Evolutionary conservation across 2,329 filamentous ascomycete genomes (phyloP).

Genomic region (Phialophora expanda): DNA sequence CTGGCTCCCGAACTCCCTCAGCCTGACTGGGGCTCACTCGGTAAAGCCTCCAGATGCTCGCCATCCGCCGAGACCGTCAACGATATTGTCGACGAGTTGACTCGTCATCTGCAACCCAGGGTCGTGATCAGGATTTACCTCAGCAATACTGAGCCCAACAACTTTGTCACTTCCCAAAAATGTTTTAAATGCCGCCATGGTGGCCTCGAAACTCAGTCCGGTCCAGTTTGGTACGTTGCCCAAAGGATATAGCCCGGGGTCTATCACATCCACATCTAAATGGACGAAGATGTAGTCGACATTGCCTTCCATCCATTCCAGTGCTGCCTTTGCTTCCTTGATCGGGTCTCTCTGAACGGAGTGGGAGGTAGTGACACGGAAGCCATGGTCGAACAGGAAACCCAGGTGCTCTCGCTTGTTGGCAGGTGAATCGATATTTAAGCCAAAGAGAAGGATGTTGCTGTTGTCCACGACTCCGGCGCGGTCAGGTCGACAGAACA

Average conservation of each 20-base stretch:
- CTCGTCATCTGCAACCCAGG: constrained; percentile 24
- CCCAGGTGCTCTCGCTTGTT: constrained; percentile 31
- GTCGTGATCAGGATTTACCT: constrained; percentile 32
- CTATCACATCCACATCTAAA: constrained; percentile 42
- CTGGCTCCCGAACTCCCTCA: neutral
- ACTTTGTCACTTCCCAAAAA: constrained; percentile 38
- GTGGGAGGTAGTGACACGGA: constrained; percentile 36
- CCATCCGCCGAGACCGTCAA: constrained; percentile 8
- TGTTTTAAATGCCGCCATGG: constrained; percentile 37
- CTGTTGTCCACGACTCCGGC: constrained; percentile 15
- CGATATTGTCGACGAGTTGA: constrained; percentile 18
- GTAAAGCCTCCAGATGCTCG: neutral
- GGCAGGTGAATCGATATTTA: constrained; percentile 17
- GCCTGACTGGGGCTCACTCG: no score
- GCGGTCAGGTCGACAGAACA: constrained; percentile 16
- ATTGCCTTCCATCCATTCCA: constrained; percentile 37
- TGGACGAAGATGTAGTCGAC: constrained; percentile 40
- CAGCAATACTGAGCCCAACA: constrained; percentile 30
- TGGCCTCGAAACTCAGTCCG: constrained; percentile 37
- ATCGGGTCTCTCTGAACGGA: constrained; percentile 30
- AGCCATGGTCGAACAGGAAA: constrained; percentile 40
- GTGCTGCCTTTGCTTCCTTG: constrained; percentile 19
- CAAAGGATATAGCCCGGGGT: constrained; percentile 40
- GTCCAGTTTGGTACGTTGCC: constrained; percentile 41
- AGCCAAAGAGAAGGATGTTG: constrained; percentile 27